phyloP scores from a whole-genome alignment of 805 yeast species.

The Blastobotrys attinorum region DNA sequence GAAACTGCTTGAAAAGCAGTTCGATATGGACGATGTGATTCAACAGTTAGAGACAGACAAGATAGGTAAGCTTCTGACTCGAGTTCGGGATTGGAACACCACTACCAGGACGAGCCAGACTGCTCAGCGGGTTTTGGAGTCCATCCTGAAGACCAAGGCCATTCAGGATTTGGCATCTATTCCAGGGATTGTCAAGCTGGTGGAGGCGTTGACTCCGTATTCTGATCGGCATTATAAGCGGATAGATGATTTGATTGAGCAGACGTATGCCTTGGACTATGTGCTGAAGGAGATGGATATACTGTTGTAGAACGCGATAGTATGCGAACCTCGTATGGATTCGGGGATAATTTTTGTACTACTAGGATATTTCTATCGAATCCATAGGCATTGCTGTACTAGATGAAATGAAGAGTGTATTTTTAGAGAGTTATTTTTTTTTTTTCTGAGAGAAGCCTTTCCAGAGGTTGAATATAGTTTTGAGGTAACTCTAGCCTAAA shows the following conservation, averaged over 20 bases:
- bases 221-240: conserved; percentile 77
- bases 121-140: conserved; percentile 69
- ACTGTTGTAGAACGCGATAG: too few species aligned
- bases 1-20: conserved; percentile 50
- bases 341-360: too few species aligned
- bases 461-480: too few species aligned
- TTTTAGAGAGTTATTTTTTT: too few species aligned
- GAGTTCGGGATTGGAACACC: conserved; percentile 92
- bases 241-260: conserved; percentile 72
- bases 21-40: conserved; percentile 60
- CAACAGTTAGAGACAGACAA: conserved; percentile 51
- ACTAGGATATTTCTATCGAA: too few species aligned
- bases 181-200: conserved; percentile 55
- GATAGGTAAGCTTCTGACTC: conserved; percentile 51
- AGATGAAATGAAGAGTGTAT: too few species aligned
- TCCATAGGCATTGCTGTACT: too few species aligned
- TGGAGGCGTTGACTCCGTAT: conserved; percentile 80
- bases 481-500: too few species aligned
- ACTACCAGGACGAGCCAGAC: conserved; percentile 72
- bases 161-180: conserved; percentile 53
- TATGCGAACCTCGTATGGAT: too few species aligned
- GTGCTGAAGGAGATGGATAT: conserved; percentile 56
- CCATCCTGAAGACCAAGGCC: conserved; percentile 49
- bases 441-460: too few species aligned
- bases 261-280: conserved; percentile 78